Evolutionary conservation across 2,329 filamentous ascomycete genomes (phyloP).

Genomic region (Cadophora gregata): DNA sequence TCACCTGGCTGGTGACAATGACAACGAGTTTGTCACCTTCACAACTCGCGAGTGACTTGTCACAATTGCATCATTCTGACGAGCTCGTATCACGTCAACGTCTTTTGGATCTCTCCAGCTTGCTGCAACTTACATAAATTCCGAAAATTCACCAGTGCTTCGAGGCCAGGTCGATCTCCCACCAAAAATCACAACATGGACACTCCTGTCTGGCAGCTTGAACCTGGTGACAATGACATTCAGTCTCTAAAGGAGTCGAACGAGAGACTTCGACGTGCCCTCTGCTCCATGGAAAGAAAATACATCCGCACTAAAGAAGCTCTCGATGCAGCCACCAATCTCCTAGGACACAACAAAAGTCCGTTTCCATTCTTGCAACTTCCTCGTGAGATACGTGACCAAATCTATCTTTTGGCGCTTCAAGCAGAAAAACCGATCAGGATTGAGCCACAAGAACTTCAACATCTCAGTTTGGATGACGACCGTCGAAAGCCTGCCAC

Average conservation of each 20-base stretch:
- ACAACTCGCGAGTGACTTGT: neutral
- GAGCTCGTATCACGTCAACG: neutral
- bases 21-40: neutral
- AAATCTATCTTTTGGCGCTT: slow-evolving; percentile 5
- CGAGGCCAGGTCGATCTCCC: neutral
- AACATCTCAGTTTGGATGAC: neutral
- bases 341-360: neutral
- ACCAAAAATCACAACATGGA: neutral
- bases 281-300: neutral
- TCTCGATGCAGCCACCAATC: neutral
- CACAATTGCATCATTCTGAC: neutral
- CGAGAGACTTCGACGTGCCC: neutral
- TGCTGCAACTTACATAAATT: neutral
- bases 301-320: neutral
- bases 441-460: neutral
- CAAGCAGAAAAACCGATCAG: neutral
- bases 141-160: neutral
- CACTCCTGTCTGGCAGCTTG: neutral
- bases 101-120: neutral
- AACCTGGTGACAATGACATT: neutral
- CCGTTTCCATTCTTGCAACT: slow-evolving; percentile 11
- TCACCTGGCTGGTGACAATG: neutral
- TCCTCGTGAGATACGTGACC: slow-evolving; percentile 3
- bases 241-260: neutral
- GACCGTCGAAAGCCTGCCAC: neutral